Evolutionary conservation across 108 stramenopile species (phyloP).

Genomic region (Stephanodiscus triporus): DNA sequence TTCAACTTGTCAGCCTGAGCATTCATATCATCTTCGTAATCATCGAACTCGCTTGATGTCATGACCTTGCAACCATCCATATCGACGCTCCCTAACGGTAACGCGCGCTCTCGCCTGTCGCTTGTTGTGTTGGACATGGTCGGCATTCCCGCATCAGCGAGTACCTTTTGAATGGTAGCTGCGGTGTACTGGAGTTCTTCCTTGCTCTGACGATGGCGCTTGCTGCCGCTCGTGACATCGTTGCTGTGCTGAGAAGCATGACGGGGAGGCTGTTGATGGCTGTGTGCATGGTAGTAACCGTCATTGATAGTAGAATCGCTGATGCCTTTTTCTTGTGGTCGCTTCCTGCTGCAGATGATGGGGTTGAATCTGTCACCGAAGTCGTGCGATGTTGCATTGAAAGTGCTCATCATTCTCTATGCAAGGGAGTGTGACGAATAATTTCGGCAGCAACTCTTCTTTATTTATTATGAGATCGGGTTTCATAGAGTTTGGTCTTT

Average conservation of each 20-base stretch:
- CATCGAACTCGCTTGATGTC: conserved; percentile 18
- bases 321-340: too few species aligned
- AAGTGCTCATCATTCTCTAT: too few species aligned
- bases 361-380: too few species aligned
- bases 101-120: conserved; percentile 18
- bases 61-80: conserved; percentile 25
- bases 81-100: conserved; percentile 19
- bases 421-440: too few species aligned
- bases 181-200: conserved; percentile 35
- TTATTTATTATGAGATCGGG: too few species aligned
- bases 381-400: too few species aligned
- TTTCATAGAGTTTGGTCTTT: too few species aligned
- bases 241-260: background rate
- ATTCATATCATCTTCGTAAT: background rate
- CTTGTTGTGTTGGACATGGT: background rate
- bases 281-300: background rate
- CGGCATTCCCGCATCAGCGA: conserved; percentile 23
- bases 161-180: conserved; percentile 15
- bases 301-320: background rate
- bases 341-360: too few species aligned
- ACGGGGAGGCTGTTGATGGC: background rate
- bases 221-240: conserved; percentile 12
- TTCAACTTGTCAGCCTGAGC: background rate
- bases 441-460: too few species aligned
- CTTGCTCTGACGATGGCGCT: conserved; percentile 15